Evolutionary conservation across 768 basidiomycete genomes (phyloP).

Genomic region (Cystobasidiopsis lactophilus): DNA sequence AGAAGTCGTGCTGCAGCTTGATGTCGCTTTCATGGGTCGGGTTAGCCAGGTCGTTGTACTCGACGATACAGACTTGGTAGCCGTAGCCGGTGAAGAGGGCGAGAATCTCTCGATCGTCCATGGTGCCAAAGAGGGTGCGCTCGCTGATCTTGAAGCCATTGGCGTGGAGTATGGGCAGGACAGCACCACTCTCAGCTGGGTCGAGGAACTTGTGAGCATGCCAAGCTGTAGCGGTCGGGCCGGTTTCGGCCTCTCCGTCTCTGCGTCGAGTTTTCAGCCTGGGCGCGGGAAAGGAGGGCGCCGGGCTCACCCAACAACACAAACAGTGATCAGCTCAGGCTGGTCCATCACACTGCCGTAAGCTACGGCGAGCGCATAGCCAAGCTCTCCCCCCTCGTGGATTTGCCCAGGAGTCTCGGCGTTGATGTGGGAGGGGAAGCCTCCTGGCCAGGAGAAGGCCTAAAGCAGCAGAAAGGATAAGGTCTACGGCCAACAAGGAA

Average conservation of each 20-base stretch:
- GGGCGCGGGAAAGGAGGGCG: too few species aligned
- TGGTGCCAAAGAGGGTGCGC: slow-evolving; percentile 66
- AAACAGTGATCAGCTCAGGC: slow-evolving; percentile 57
- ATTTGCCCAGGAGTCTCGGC: slow-evolving; percentile 73
- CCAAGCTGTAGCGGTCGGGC: slow-evolving; percentile 26
- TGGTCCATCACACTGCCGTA: slow-evolving; percentile 84
- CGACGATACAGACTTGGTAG: slow-evolving; percentile 69
- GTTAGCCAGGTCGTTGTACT: slow-evolving; percentile 24
- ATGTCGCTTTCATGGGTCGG: slow-evolving; percentile 20
- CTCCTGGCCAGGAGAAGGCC: slow-evolving; percentile 57
- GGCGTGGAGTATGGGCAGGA: slow-evolving; percentile 64
- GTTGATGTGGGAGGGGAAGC: slow-evolving; percentile 40
- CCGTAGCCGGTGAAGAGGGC: slow-evolving; percentile 47
- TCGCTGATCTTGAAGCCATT: slow-evolving; percentile 71
- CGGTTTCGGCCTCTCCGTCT: slow-evolving; percentile 17
- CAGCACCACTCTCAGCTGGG: slow-evolving; percentile 68
- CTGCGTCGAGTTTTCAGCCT: background rate
- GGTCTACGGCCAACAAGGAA: too few species aligned
- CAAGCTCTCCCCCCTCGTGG: slow-evolving; percentile 72
- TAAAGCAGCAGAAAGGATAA: too few species aligned
- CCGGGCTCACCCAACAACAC: slow-evolving; percentile 42
- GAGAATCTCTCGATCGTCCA: slow-evolving; percentile 67
- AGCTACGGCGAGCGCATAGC: slow-evolving; percentile 47
- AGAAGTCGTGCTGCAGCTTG: slow-evolving; percentile 48
- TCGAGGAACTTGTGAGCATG: slow-evolving; percentile 66